Conservation (phyloP, 345 rosid species). For the Gossypium rotundifolium region DNA sequence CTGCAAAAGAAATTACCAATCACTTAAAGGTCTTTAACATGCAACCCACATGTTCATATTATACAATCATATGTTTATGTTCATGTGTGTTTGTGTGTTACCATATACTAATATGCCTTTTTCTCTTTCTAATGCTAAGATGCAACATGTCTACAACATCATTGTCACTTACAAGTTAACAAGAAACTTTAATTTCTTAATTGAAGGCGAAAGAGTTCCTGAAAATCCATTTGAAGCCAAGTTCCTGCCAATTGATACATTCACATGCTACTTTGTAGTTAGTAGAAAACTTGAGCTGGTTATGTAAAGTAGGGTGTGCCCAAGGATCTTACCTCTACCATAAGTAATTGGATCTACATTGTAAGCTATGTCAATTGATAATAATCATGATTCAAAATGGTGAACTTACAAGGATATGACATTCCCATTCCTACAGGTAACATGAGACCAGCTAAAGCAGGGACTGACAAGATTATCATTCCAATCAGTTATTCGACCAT, state of each 20-base stretch:
- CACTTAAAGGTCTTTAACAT: no score
- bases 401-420: slow-evolving; percentile 68
- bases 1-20: slow-evolving; percentile 33
- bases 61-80: no score
- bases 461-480: slow-evolving; percentile 61
- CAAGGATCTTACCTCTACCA: neutral
- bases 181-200: slow-evolving; percentile 63
- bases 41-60: no score
- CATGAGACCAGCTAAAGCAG: slow-evolving; percentile 81
- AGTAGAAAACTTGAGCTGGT: neutral
- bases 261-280: neutral
- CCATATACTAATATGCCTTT: no score
- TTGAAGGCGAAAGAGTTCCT: slow-evolving; percentile 70
- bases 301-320: neutral
- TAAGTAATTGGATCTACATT: neutral
- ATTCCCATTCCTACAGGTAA: slow-evolving; percentile 62
- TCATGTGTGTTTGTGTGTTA: no score
- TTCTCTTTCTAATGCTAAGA: no score
- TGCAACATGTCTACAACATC: neutral
- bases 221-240: slow-evolving; percentile 70
- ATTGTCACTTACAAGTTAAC: slow-evolving; percentile 54
- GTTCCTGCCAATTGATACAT: slow-evolving; percentile 38
- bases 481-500: slow-evolving; percentile 49
- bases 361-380: slow-evolving; percentile 3
- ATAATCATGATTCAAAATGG: neutral